Evolutionary conservation across 129 eudicot species (phyloP).

Genomic region (Chrysanthemum makinoi): DNA sequence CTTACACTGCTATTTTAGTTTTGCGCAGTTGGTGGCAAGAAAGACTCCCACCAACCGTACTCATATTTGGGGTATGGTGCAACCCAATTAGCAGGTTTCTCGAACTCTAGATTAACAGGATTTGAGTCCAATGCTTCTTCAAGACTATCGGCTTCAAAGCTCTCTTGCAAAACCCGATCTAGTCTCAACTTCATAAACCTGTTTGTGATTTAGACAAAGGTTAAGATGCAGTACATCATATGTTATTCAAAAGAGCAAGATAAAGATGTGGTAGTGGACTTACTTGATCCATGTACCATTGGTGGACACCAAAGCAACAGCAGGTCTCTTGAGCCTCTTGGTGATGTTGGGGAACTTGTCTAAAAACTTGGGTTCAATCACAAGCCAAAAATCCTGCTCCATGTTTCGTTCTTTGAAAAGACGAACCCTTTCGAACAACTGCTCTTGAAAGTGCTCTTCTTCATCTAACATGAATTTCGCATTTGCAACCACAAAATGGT

Average conservation of each 20-base stretch:
- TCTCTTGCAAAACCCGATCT: constrained; percentile 78
- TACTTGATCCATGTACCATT: constrained; percentile 98
- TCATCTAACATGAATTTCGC: constrained; percentile 99
- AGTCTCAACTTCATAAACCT: constrained; percentile 94
- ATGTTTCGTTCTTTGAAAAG: constrained; percentile 58
- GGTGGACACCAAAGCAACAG: constrained; percentile 94
- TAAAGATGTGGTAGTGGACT: constrained; percentile 15
- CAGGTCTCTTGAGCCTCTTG: constrained; percentile 85
- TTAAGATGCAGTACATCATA: neutral
- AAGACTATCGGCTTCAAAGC: constrained; percentile 76
- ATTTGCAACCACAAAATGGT: constrained; percentile 89
- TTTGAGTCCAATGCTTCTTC: constrained; percentile 87
- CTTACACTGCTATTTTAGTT: constrained; percentile 32
- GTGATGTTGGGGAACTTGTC: constrained; percentile 84
- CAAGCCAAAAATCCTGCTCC: constrained; percentile 98
- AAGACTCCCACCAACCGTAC: constrained; percentile 89
- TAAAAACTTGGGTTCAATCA: constrained; percentile 92
- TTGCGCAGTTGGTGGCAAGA: constrained; percentile 52
- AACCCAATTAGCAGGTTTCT: constrained; percentile 86
- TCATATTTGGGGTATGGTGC: constrained; percentile 91
- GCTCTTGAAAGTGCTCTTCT: constrained; percentile 96
- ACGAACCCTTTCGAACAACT: constrained; percentile 65
- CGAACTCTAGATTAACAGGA: constrained; percentile 67
- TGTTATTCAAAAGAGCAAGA: neutral
- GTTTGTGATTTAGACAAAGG: constrained; percentile 12